Evolutionary conservation across 345 rosid genomes (phyloP).

Genomic region (Brassica carinata): DNA sequence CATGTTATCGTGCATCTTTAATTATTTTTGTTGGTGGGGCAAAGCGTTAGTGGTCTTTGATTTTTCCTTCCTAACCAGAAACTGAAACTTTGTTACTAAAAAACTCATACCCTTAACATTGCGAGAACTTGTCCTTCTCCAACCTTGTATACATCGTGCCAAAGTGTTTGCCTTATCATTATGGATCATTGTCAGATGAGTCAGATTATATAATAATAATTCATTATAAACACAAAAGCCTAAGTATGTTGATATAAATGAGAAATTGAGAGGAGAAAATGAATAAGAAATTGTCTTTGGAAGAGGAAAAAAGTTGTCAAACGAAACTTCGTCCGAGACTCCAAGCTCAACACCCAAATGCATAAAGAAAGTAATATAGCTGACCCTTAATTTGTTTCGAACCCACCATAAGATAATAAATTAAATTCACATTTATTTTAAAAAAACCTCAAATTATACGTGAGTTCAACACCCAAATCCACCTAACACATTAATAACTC

Average conservation of each 20-base stretch:
- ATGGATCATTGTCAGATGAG: neutral
- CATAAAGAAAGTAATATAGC: slow-evolving; percentile 8
- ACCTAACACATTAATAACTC: slow-evolving; percentile 30
- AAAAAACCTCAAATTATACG: neutral
- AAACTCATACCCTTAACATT: neutral
- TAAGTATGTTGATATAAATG: neutral
- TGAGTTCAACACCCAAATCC: slow-evolving; percentile 24
- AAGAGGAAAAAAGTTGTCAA: neutral
- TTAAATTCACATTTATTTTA: slow-evolving; percentile 5
- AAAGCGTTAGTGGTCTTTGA: slow-evolving; percentile 20
- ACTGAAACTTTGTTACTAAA: slow-evolving; percentile 6
- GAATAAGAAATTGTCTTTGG: neutral
- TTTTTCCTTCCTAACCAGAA: slow-evolving; percentile 23
- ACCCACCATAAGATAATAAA: neutral
- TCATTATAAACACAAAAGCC: neutral
- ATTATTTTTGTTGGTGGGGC: slow-evolving; percentile 4
- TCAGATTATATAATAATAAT: neutral
- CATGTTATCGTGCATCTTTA: slow-evolving; percentile 17
- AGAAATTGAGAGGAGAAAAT: neutral
- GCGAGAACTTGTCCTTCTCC: neutral
- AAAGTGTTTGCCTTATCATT: slow-evolving; percentile 1
- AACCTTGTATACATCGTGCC: slow-evolving; percentile 10
- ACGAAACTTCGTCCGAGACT: neutral
- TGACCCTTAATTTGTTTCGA: slow-evolving; percentile 30
- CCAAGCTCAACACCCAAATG: neutral